Evolutionary conservation across 306 rosid genomes (phyloP), one percentile per base, ranked within the genome.

Genomic region (Ormosia emarginata): DNA sequence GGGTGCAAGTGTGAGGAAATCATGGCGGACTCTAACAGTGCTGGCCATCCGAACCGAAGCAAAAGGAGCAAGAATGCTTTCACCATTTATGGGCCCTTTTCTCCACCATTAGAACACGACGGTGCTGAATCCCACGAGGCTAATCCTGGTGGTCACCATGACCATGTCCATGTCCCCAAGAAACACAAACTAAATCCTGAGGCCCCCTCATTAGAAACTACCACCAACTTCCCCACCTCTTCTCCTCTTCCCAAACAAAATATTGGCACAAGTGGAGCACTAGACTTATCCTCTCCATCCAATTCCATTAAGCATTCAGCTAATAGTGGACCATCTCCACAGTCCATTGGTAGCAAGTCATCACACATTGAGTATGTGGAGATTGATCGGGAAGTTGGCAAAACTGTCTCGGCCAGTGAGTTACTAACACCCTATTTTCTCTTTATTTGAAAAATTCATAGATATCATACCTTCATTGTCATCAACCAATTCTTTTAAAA

Each of bases 41-140:
- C 34, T 30, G 50, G 40, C 8, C 74, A 43, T 43, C 85, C 41
- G 32, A 81, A 59, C 8, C 52, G 41, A 53, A 66, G 80, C 56
- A 81, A 74, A 81, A 74, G 85, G 57, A 74, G 81, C 52, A 43
- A 18, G 61, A 81, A 74, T 30, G 80, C 75, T 15, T 81, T 81
- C 3, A 75, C 80, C 61, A 52, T 65, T n/a, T 81, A 74, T 34
- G 61, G 74, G n/a, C 85, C 75, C 11, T 49, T 40, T 64, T 59
- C 84, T 73, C 63, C 79, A 14, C 59, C 79, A 30, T 64, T 53
- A 41, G 85, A 10, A 73, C 17, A 64, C 14, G 47, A 80, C 65
- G 10, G 65, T 14, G 84, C 72, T 14, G 84, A 30, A 46, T 61
- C 55, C 36, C 14, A 7, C 0, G 67, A 80, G 36, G 36, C 65